Conservation (phyloP, 2,329 filamentous ascomycete species). For the Exserohilum turcica region DNA sequence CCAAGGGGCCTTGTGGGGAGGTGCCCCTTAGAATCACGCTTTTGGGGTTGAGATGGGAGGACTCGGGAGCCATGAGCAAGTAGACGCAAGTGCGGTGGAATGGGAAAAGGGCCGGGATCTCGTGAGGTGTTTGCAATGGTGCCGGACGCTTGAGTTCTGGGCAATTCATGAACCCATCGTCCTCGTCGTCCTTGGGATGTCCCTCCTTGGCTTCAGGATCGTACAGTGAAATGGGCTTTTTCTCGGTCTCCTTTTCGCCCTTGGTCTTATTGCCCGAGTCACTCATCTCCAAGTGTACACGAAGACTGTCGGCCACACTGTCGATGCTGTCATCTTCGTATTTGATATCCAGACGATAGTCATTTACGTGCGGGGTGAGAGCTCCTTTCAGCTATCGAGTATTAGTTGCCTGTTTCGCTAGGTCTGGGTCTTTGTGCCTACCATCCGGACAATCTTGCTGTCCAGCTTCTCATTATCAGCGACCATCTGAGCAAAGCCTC, state of each 20-base stretch:
- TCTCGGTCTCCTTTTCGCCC: background rate
- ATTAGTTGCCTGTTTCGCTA: background rate
- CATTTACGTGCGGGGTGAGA: constrained; percentile 7
- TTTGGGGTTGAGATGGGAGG: constrained; percentile 1
- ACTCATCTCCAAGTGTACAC: background rate
- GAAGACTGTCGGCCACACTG: constrained; percentile 1
- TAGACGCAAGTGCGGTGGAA: constrained; percentile 11
- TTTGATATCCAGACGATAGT: constrained; percentile 10
- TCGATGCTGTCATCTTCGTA: constrained; percentile 11
- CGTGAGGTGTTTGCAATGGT: constrained; percentile 3
- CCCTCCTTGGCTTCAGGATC: background rate
- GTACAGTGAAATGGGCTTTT: constrained; percentile 1
- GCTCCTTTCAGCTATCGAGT: constrained; percentile 6
- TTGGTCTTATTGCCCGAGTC: background rate
- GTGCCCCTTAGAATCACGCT: constrained; percentile 4
- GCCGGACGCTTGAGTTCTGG: constrained; percentile 1
- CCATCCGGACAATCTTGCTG: constrained; percentile 11
- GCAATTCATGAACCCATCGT: background rate
- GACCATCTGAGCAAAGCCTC: constrained; percentile 12
- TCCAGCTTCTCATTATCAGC: constrained; percentile 7
- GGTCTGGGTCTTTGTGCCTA: background rate
- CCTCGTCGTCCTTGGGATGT: constrained; percentile 2
- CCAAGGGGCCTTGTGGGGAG: constrained; percentile 7
- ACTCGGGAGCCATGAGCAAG: constrained; percentile 7
- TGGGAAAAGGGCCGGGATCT: constrained; percentile 2